Conservation (phyloP, 176 grass and related monocot genomes). For the Ensete ventricosum region DNA sequence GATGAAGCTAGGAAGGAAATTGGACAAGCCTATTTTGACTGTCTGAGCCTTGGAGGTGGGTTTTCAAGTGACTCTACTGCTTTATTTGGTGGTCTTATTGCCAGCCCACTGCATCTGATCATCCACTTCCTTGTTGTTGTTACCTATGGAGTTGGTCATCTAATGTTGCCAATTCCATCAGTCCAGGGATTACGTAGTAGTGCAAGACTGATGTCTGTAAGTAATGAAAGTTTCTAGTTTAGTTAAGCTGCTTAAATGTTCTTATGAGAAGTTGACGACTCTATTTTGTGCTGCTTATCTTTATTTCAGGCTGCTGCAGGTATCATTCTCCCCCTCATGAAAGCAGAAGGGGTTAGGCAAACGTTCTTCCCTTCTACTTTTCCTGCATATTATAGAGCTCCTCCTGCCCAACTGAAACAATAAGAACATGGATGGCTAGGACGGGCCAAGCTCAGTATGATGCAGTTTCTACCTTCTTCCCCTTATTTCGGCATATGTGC, state of each 20-base stretch:
- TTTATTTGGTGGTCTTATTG: conserved; percentile 78
- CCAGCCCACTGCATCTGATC: conserved; percentile 65
- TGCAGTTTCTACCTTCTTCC: background rate
- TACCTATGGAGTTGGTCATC: conserved; percentile 72
- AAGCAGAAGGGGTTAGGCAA: conserved; percentile 85
- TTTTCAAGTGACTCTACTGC: conserved; percentile 67
- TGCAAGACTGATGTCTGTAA: conserved; percentile 69
- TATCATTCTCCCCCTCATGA: conserved; percentile 90
- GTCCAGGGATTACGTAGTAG: conserved; percentile 63
- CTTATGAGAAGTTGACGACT: background rate
- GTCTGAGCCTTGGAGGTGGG: conserved; percentile 74
- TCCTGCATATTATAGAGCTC: conserved; percentile 59
- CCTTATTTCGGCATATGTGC: too few species aligned
- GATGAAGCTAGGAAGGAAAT: conserved; percentile 81
- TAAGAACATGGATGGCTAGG: background rate
- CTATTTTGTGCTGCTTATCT: background rate
- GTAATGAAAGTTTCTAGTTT: conserved; percentile 17
- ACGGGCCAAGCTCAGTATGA: too few species aligned
- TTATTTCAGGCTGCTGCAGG: conserved; percentile 54
- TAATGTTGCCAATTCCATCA: conserved; percentile 80
- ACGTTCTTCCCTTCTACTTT: conserved; percentile 94
- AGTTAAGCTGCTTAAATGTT: background rate
- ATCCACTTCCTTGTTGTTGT: conserved; percentile 89
- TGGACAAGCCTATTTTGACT: conserved; percentile 92
- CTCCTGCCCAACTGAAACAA: conserved; percentile 22